Evolutionary conservation across 1,139 yeast species (phyloP), one percentile per base, ranked within the genome.

Genomic region (Sugiyamaella xylanicola): DNA sequence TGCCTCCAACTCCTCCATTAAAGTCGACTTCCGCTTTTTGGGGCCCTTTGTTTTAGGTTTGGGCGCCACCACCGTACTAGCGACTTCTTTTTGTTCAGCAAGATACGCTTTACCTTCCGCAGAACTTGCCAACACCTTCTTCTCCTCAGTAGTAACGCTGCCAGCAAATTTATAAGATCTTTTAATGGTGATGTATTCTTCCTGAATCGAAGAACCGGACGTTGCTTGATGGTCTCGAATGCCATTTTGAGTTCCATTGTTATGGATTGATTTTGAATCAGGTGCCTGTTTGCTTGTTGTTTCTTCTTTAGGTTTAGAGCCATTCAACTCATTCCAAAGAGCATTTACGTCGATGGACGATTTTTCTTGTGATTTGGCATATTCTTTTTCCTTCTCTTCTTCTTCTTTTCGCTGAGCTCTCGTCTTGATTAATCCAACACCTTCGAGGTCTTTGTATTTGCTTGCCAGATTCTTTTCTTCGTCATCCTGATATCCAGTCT

Each of bases 151-250:
- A 3, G 87, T 78, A 4, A 83, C 77, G 63, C 87, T 87, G 1
- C 98, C 98, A 0, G 99, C 99, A 77, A 91, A 93, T 54, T 88
- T 86, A 68, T 89, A 92, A 4, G 85, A 82, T 55, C 95, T 78
- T 59, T 83, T 84, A 54, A 93, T 92, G 62, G 83, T 82, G 55
- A 93, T 80, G 67, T 79, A 79, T 50, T 82, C 82, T 37, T 75
- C 69, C 53, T 60, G 46, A 17, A 56, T 59, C 39, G 49, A 40
- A 4, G 43, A 4, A 17, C 11, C 4, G 9, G 47, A 43, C 15
- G 7, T 15, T 4, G 48, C 16, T 35, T 21, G 5, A 7, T 3
- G 4, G n/a, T 8, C n/a, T 48, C 20, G 21, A 37, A n/a, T 25
- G 9, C 25, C 3, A 11, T n/a, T 22, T 29, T 17, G 19, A n/a